Evolutionary conservation across 345 rosid genomes (phyloP).

Genomic region (Diplotaxis tenuifolia): DNA sequence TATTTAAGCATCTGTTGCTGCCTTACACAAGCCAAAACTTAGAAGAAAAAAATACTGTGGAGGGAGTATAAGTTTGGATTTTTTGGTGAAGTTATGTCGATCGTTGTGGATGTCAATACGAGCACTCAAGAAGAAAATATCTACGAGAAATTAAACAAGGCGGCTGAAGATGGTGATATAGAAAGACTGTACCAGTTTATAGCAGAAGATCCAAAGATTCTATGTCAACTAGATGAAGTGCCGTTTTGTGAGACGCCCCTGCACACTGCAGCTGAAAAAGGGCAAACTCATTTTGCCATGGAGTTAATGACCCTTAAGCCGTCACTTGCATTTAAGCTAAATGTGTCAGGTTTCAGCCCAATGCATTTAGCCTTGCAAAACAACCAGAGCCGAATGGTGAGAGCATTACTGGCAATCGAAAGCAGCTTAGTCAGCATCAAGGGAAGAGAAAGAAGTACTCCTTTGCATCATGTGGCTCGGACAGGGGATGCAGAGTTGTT

Average conservation of each 20-base stretch:
- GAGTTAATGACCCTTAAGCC: not conserved
- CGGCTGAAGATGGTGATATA: not conserved
- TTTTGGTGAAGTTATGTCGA: no score
- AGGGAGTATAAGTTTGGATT: no score
- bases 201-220: not conserved
- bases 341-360: slow-evolving; percentile 21
- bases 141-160: not conserved
- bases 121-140: not conserved
- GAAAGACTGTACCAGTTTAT: not conserved
- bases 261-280: not conserved
- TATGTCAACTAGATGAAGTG: not conserved
- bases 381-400: not conserved
- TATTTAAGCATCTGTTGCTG: no score
- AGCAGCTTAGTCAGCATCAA: slow-evolving; percentile 32
- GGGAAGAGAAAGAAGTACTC: slow-evolving; percentile 33
- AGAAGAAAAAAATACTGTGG: no score
- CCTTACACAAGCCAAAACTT: no score
- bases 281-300: slow-evolving; percentile 6
- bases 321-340: not conserved
- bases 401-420: slow-evolving; percentile 25
- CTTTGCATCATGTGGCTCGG: slow-evolving; percentile 35
- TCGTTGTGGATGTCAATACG: not conserved
- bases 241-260: not conserved
- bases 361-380: slow-evolving; percentile 36
- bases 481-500: not conserved